These are phyloP conservation scores for Lasiosphaeriaceae sp. DNA, from an alignment of 495 filamentous ascomycete genomes.

Conservation along the genomic window DNA sequence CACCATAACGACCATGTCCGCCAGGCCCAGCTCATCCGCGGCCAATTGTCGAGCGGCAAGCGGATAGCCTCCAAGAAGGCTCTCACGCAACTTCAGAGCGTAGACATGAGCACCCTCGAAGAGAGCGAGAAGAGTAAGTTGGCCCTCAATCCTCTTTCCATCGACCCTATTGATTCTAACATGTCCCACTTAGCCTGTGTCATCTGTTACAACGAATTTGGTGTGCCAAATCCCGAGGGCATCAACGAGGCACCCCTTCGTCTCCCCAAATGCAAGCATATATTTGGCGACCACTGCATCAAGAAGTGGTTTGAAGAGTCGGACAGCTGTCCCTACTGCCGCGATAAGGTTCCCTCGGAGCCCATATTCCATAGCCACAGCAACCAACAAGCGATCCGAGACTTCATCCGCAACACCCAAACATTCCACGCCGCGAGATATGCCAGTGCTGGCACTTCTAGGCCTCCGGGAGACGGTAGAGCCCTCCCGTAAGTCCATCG, in stretches of 20 bases:
- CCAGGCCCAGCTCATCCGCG: slow-evolving; percentile 36
- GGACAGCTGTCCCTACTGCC: slow-evolving; percentile 56
- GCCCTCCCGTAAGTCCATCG: neutral
- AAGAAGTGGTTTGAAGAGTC: slow-evolving; percentile 59
- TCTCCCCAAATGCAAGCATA: slow-evolving; percentile 54
- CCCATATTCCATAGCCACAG: slow-evolving; percentile 7
- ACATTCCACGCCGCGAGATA: neutral
- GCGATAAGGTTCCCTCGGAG: slow-evolving; percentile 53
- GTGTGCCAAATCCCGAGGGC: slow-evolving; percentile 48
- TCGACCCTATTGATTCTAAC: neutral
- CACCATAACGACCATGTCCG: slow-evolving; percentile 24
- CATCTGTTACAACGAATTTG: slow-evolving; percentile 57
- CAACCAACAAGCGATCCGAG: slow-evolving; percentile 10
- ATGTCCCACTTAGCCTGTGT: slow-evolving; percentile 40
- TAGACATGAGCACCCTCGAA: slow-evolving; percentile 37
- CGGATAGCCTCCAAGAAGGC: slow-evolving; percentile 44
- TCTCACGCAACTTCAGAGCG: slow-evolving; percentile 40
- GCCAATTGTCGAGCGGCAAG: slow-evolving; percentile 32
- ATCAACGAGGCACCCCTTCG: slow-evolving; percentile 46
- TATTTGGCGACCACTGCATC: slow-evolving; percentile 58
- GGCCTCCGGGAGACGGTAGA: neutral
- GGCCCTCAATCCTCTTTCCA: neutral
- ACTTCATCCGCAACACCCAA: slow-evolving; percentile 13
- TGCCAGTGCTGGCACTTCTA: neutral
- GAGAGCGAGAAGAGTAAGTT: slow-evolving; percentile 47